Base-by-base conservation (phyloP, 768 basidiomycete species). In the Rhodotorula paludigena region DNA sequence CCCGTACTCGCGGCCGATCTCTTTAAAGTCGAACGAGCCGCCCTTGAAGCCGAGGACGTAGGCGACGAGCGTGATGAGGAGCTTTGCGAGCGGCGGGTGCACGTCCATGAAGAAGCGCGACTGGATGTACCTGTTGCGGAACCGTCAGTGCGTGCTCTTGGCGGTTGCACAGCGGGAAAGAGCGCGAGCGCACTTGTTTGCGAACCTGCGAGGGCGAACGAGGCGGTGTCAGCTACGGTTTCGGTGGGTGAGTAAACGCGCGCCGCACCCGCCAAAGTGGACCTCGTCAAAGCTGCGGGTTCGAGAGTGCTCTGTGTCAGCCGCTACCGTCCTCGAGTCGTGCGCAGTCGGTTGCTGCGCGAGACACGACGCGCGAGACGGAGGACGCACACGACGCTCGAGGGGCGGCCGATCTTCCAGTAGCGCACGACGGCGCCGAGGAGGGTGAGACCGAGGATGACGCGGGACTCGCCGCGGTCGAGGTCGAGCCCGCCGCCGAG, bases 21-120 rank as follows among this genome's bases (percentile, higher is more conserved):
- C 93, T 77, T 94, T 90, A 78, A 98, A 99, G 77, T 97, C 94
- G 77, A 98, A 98, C 35, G 88, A 82, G 0, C 96, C 96, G 36
- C 74, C 73, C 72, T 94, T 83, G 73, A 89, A 99, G 28, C 96
- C 90, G 51, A 84, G 88, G 21, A 96, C 60, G 74, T 87, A 93
- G 1, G 85, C 93, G 14, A 90, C 89, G 42, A 97, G 83, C 0
- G 94, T 97, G 73, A 99, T 92, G 59, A 99, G 82, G 35, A 99
- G 82, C 76, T 98, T 99, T 12, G 96, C 96, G 25, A 99, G 82
- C 7, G 96, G 96, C 1, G 96, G 96, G 76, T 99, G 96, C 4
- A 99, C 94, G 77, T 99, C 96, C 73, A 73, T 73, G 67, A 73
- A 73, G 67, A 73, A 73, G 16, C 65, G 49, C 32, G 67, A 60